phyloP scores from a whole-genome alignment of 164 flowering plant species.

The Piper betle region DNA sequence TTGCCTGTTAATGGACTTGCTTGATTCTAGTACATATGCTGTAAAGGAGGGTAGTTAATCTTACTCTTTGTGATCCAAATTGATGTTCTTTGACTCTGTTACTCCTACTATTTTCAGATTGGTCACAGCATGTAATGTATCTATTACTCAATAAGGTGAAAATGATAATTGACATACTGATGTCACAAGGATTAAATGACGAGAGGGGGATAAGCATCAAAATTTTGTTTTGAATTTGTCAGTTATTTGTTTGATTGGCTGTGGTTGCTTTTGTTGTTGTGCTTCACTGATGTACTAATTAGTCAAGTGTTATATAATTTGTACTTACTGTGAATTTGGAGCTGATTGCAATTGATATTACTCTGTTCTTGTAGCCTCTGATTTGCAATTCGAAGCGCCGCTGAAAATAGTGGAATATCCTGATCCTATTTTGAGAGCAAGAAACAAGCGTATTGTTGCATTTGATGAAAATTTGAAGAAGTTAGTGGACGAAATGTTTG shows the following conservation, averaged over 20 bases:
- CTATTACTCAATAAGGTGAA: too few relatives aligned
- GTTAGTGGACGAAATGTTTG: conserved; percentile 81
- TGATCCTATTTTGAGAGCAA: conserved; percentile 62
- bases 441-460: conserved; percentile 52
- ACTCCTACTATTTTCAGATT: too few relatives aligned
- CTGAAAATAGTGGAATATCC: conserved; percentile 82
- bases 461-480: conserved; percentile 78
- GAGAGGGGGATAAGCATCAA: too few relatives aligned
- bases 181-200: too few relatives aligned
- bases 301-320: background rate
- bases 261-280: background rate
- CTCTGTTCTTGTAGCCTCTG: conserved; percentile 37
- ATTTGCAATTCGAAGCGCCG: conserved; percentile 55
- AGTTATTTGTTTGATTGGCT: background rate
- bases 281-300: background rate
- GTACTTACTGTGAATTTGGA: background rate
- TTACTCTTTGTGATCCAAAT: too few relatives aligned
- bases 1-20: too few relatives aligned
- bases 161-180: too few relatives aligned
- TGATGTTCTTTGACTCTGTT: too few relatives aligned
- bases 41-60: too few relatives aligned
- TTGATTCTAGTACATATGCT: too few relatives aligned
- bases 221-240: background rate
- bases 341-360: background rate
- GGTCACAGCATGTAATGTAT: too few relatives aligned